Evolutionary conservation across 2,329 filamentous ascomycete genomes (phyloP), one percentile per base, ranked within the genome.

Genomic region (Aureobasidium mangrovei): DNA sequence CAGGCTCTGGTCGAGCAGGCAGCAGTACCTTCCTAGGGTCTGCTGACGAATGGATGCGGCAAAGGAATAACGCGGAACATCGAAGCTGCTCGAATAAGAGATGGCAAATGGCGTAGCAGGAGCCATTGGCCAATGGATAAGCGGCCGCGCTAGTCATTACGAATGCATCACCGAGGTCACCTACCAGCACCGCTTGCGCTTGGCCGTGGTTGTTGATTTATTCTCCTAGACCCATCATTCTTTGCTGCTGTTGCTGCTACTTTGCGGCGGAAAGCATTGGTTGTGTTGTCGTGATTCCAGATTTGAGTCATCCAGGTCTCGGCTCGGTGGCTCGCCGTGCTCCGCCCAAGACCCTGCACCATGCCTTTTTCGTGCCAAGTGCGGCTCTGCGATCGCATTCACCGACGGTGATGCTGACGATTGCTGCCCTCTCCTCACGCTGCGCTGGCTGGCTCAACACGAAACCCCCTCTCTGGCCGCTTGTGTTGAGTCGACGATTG

Each of bases 41-140:
- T 54, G 53, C 53, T 54, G 53, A 54, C 53, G 53, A 54, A 54
- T 54, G 10, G 38, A 47, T 42, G 44, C 43, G 53, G 53, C 53
- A 45, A 54, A 54, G 42, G 52, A 45, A 54, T 42, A 51, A 54
- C 42, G 52, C 47, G 47, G 47, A 51, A 33, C 35, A 54, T 45
- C 52, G 52, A 54, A 54, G 35, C 18, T 45, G 42, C 52, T 54
- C 52, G 52, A 54, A 54, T 47, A 18, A 54, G 42, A 45, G 52
- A 46, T 40, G 53, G 38, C 53, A 38, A 42, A 47, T 26, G 31
- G 43, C 31, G n/a, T n/a, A 31, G 35, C 33, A 27, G 24, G 43
- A 54, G 43, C 43, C 38, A 47, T 47, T 54, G 53, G 44, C 38
- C 53, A 43, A 48, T 40, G 43, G 24, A 48, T 53, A 29, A 53